These are phyloP conservation scores for Microcos paniculata DNA, from an alignment of 345 rosid species.

Conservation along the genomic window DNA sequence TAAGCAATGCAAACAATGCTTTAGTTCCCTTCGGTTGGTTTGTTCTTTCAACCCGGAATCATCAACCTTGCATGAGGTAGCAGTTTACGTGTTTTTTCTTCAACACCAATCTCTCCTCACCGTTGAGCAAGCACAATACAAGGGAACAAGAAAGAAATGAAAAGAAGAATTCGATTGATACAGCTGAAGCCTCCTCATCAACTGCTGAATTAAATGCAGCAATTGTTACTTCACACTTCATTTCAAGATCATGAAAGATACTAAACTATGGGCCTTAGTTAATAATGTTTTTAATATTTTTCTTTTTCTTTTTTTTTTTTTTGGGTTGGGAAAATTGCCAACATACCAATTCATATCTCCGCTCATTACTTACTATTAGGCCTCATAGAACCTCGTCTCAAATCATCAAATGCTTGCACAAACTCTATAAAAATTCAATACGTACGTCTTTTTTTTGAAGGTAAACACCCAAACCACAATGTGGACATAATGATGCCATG, in stretches of 20 bases:
- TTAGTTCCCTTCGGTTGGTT: neutral
- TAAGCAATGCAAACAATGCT: neutral
- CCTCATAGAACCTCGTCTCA: neutral
- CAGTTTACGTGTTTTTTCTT: neutral
- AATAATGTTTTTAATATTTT: neutral
- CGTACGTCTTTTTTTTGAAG: neutral
- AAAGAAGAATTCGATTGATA: neutral
- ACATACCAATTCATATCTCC: too few relatives aligned
- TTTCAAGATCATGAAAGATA: neutral
- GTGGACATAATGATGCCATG: too few relatives aligned
- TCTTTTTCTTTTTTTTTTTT: too few relatives aligned
- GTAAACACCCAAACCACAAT: neutral
- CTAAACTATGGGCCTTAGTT: neutral
- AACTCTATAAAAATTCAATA: too few relatives aligned
- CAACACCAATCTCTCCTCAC: neutral
- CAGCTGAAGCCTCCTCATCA: neutral
- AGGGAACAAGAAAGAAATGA: neutral
- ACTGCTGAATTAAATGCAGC: neutral
- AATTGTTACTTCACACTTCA: neutral
- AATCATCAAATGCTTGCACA: too few relatives aligned
- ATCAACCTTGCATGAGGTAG: neutral
- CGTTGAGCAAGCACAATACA: neutral
- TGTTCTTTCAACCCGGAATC: neutral
- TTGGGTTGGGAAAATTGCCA: too few relatives aligned
- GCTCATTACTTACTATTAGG: too few relatives aligned